These are phyloP conservation scores for Suillus fuscotomentosus DNA, from an alignment of 768 basidiomycete genomes.

Conservation along the genomic window DNA sequence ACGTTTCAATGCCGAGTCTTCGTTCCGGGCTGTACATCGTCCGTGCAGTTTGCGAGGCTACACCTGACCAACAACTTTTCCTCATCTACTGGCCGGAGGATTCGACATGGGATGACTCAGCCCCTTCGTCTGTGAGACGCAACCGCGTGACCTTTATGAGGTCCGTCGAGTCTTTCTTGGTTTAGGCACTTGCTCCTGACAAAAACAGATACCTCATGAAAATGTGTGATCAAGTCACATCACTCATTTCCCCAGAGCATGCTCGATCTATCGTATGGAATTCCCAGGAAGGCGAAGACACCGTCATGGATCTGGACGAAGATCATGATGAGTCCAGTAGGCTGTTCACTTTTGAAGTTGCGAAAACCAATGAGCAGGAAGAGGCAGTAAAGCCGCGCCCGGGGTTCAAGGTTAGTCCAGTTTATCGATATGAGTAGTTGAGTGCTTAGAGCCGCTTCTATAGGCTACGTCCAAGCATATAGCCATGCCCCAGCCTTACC, in stretches of 20 bases:
- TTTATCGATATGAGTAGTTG: not conserved
- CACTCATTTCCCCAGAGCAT: slow-evolving; percentile 51
- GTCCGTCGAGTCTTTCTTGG: slow-evolving; percentile 26
- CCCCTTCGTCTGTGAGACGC: slow-evolving; percentile 40
- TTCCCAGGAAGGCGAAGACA: slow-evolving; percentile 27
- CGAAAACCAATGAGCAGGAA: slow-evolving; percentile 56
- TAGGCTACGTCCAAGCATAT: slow-evolving; percentile 18
- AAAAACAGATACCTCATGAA: slow-evolving; percentile 53
- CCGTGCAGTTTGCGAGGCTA: slow-evolving; percentile 11
- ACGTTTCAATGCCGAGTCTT: slow-evolving; percentile 26
- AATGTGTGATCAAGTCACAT: slow-evolving; percentile 53
- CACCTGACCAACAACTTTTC: slow-evolving; percentile 33
- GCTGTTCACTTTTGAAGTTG: slow-evolving; percentile 52
- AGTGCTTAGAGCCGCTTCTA: not conserved
- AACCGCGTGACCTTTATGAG: slow-evolving; percentile 65
- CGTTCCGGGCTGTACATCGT: slow-evolving; percentile 50
- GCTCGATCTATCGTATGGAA: slow-evolving; percentile 45
- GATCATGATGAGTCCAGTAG: slow-evolving; percentile 45
- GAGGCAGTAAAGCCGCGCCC: slow-evolving; percentile 42
- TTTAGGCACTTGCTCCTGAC: not conserved
- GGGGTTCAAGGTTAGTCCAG: slow-evolving; percentile 43
- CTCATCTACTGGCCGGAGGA: slow-evolving; percentile 67
- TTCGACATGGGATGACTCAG: slow-evolving; percentile 55
- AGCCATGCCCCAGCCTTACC: slow-evolving; percentile 5
- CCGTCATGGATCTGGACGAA: slow-evolving; percentile 21